Percentiles rank a stretch among this genome's conserved stretches.
Conservation (phyloP, 2,329 filamentous ascomycete genomes). For the Aspergillus neoniger region DNA sequence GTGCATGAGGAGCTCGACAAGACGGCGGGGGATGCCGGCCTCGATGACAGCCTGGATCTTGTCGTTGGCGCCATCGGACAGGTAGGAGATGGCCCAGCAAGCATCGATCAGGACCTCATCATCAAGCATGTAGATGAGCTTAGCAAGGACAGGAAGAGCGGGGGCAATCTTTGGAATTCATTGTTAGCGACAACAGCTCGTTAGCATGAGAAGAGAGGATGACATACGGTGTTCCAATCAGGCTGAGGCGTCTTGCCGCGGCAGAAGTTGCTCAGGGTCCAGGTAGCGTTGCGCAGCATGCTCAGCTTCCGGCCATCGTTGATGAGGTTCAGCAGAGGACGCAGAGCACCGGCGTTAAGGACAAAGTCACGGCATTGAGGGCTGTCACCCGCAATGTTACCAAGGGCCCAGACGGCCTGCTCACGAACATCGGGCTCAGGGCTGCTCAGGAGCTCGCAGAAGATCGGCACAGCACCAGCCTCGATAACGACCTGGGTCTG, state of each 20-base stretch:
- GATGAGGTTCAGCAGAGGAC: constrained; percentile 83
- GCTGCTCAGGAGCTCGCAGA: constrained; percentile 92
- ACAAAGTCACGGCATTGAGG: constrained; percentile 97
- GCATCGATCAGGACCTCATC: constrained; percentile 98
- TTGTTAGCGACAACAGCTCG: neutral
- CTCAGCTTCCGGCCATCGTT: constrained; percentile 98
- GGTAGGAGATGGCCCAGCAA: constrained; percentile 98
- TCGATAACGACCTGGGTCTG: constrained; percentile 99
- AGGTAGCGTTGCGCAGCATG: constrained; percentile 98
- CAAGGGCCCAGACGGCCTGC: constrained; percentile 97
- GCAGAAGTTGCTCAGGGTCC: constrained; percentile 99
- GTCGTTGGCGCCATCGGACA: constrained; percentile 96
- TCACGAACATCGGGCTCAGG: constrained; percentile 97
- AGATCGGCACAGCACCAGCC: constrained; percentile 96
- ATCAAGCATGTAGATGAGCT: constrained; percentile 97
- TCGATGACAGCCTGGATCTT: constrained; percentile 99
- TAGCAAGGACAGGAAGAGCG: constrained; percentile 89
- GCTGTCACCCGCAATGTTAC: constrained; percentile 98
- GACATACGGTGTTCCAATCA: constrained; percentile 89
- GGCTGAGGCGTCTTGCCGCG: constrained; percentile 98
- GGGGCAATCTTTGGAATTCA: constrained; percentile 73
- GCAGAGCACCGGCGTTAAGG: constrained; percentile 83
- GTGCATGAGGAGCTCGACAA: constrained; percentile 97
- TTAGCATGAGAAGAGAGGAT: constrained; percentile 1
- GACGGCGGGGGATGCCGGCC: constrained; percentile 90